Base-by-base conservation (phyloP, 768 basidiomycete genomes). In the Termitomyces bulborhizus region DNA sequence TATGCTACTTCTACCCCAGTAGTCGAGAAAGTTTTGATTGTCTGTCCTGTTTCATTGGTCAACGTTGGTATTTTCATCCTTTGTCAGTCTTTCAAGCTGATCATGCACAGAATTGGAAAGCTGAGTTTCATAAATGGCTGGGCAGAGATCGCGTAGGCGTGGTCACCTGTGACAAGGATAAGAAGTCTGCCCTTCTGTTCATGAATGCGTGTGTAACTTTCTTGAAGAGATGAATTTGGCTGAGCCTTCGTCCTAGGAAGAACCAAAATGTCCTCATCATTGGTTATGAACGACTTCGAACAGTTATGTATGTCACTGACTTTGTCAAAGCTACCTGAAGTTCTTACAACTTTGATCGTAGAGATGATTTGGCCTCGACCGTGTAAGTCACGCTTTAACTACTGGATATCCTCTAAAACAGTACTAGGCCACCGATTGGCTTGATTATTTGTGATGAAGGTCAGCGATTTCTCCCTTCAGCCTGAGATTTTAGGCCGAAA, bases 381-480 rank as follows among this genome's bases (percentile, higher is more conserved):
- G 72, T 80, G 88, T 86, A 66, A 64, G 84, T 57, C 49, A 15
- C 0, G 50, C 26, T 12, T 29, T 44, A 32, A 6, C 29, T 13
- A 6, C 6, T 15, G 1, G 4, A 45, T 44, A 12, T 39, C 31
- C 53, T 53, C 27, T 59, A 15, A 57, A 55, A 34, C 37, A 18
- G 44, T 24, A 37, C 6, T 58, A 92, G 90, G 48, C 96, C 96
- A 18, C 88, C 91, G 0, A 90, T 99, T 58, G 97, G 91, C 7
- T 72, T 99, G 4, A 88, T 99, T 57, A 77, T 99, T 21, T 98
- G 96, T 62, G 97, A 99, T 65, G 97, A 99, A 81, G 95, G 94
- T 81, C 27, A 18, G 53, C 18, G 40, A 4, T 8, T 39, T 26
- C 21, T 31, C 16, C 8, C 18, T n/a, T n/a, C 21, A n/a, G 21